phyloP scores from a whole-genome alignment of 345 rosid genomes.

The Populus pruinosa region DNA sequence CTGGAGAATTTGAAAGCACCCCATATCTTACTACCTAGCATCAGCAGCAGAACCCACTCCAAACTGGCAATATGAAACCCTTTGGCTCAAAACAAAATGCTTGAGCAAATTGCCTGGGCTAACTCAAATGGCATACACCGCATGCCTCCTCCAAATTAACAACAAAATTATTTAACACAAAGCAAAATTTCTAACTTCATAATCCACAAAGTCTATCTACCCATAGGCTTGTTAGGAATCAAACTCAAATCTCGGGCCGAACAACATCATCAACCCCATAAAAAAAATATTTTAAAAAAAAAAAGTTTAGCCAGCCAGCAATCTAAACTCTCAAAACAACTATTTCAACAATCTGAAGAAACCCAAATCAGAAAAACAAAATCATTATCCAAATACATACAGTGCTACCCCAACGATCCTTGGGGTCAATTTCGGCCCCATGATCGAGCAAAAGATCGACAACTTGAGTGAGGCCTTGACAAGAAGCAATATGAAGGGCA shows the following conservation, averaged over 20 bases:
- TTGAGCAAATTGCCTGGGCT: background rate
- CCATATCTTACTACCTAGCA: background rate
- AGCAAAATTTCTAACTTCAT: background rate
- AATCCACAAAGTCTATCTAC: background rate
- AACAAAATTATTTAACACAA: no score
- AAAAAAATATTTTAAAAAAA: background rate
- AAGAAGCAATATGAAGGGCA: conserved; percentile 85
- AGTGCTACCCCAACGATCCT: conserved; percentile 96
- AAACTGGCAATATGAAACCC: background rate
- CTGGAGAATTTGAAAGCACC: background rate
- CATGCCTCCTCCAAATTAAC: background rate
- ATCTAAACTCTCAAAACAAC: background rate
- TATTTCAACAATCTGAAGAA: background rate
- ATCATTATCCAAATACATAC: conserved; percentile 37
- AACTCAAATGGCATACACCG: background rate
- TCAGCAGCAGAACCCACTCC: background rate
- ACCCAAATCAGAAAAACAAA: background rate
- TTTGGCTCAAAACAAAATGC: background rate
- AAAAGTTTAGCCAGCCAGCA: background rate
- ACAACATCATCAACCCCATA: background rate
- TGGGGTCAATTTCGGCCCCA: conserved; percentile 53
- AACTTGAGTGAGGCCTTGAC: conserved; percentile 66
- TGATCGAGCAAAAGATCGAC: conserved; percentile 56
- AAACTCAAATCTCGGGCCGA: background rate
- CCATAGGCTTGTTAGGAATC: background rate